phyloP scores from a whole-genome alignment of 345 rosid species.

The Murraya koenigii region DNA sequence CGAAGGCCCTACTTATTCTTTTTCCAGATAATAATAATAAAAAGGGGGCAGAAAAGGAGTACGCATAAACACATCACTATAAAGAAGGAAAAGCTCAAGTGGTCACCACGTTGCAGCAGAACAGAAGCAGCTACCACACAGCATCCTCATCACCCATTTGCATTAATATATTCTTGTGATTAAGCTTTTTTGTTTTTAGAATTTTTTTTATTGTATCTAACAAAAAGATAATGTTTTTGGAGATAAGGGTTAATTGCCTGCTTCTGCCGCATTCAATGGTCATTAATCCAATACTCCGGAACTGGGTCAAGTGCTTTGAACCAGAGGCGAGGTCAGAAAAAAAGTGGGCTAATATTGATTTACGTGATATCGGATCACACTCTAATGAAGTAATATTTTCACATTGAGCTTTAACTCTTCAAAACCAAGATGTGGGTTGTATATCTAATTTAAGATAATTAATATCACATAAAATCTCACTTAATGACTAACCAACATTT shows the following conservation, averaged over 20 bases:
- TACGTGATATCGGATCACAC: no score
- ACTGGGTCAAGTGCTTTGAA: slow-evolving; percentile 5
- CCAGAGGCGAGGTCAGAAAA: no score
- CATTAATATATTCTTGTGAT: slow-evolving; percentile 1
- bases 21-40: background rate
- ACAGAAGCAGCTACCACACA: background rate
- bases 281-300: background rate
- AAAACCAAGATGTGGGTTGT: no score
- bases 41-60: background rate
- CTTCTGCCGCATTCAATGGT: background rate
- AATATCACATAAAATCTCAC: no score
- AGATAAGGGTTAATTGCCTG: background rate
- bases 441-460: no score
- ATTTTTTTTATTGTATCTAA: background rate
- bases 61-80: slow-evolving; percentile 4
- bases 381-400: no score
- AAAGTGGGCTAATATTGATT: no score
- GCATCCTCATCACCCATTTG: background rate
- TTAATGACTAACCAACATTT: no score
- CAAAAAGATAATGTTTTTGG: background rate
- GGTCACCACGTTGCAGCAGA: background rate
- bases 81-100: background rate
- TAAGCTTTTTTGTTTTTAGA: background rate
- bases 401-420: no score
- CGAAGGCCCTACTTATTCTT: slow-evolving; percentile 17